Conservation (phyloP, 352 stramenopile genomes). For the Globisporangium parvum region DNA sequence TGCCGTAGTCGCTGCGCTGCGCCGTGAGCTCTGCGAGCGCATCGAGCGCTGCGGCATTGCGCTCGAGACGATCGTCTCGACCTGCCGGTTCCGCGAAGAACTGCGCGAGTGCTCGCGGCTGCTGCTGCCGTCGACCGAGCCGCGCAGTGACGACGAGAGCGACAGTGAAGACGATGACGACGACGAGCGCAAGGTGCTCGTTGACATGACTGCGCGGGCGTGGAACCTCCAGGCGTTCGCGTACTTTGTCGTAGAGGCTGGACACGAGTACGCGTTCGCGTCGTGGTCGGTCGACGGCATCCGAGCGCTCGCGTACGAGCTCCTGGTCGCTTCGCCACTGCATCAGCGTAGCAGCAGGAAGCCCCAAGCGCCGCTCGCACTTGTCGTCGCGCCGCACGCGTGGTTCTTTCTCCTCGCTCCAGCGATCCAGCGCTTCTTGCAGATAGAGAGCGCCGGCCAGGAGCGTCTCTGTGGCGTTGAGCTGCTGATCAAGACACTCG, state of each 20-base stretch:
- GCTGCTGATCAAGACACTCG: not conserved
- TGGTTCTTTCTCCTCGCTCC: conserved; percentile 40
- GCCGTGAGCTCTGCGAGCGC: conserved; percentile 19
- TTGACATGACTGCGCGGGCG: conserved; percentile 15
- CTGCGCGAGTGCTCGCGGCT: conserved; percentile 24
- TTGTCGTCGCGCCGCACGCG: conserved; percentile 31
- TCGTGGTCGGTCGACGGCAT: conserved; percentile 54
- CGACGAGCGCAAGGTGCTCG: conserved; percentile 30
- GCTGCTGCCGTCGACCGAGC: conserved; percentile 29
- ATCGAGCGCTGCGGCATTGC: conserved; percentile 30
- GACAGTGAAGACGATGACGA: conserved; percentile 17
- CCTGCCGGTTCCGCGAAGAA: conserved; percentile 53
- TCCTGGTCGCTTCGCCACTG: conserved; percentile 21
- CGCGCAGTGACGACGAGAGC: conserved; percentile 14
- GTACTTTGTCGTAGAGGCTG: conserved; percentile 45
- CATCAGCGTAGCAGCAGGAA: not conserved
- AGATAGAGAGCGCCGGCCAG: conserved; percentile 17
- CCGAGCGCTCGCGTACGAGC: conserved; percentile 23
- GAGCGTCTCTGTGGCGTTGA: not conserved
- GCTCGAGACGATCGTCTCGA: conserved; percentile 33
- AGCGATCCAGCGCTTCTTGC: conserved; percentile 33
- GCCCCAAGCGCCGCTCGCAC: not conserved
- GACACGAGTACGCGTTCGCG: conserved; percentile 52
- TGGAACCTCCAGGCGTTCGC: conserved; percentile 31
- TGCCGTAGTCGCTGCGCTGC: not conserved